These are phyloP conservation scores for Dillenia suffruticosa DNA, from an alignment of 164 flowering plant species.

Conservation along the genomic window DNA sequence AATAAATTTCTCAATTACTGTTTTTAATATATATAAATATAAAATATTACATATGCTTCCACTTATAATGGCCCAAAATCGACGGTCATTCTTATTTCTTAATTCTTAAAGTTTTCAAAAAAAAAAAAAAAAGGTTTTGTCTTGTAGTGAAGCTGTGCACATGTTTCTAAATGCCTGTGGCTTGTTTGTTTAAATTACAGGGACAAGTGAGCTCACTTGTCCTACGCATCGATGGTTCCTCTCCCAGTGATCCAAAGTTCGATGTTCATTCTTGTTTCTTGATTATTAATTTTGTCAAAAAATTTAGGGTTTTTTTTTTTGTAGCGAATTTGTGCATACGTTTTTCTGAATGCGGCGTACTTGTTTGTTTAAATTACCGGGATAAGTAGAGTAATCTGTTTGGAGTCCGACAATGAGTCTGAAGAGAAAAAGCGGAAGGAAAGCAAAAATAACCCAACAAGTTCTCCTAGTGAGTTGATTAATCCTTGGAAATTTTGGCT, in stretches of 20 bases:
- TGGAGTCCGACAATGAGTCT: slow-evolving; percentile 68
- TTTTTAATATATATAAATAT: no score
- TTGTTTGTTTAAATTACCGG: slow-evolving; percentile 23
- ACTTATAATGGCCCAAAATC: background rate
- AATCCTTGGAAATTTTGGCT: background rate
- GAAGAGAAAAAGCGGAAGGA: slow-evolving; percentile 25
- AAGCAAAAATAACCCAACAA: slow-evolving; percentile 7
- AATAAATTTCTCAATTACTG: no score
- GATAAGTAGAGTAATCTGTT: slow-evolving; percentile 36
- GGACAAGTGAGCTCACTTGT: slow-evolving; percentile 18
- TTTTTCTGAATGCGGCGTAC: slow-evolving; percentile 1
- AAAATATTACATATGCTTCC: background rate
- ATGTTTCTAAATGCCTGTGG: slow-evolving; percentile 1
- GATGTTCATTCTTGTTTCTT: no score
- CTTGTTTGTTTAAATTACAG: slow-evolving; percentile 20
- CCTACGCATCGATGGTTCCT: background rate
- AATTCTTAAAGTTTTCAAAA: no score
- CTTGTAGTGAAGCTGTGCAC: no score
- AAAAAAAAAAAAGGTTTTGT: no score
- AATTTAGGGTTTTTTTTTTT: no score
- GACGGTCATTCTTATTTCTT: no score
- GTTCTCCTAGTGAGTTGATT: no score
- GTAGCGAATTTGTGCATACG: no score
- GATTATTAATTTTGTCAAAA: no score
- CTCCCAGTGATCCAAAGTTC: background rate